A percentile compares a stretch with the other conserved stretches of the same genome.
Evolutionary conservation across 306 rosid species (phyloP).

Genomic region (Macrotyloma uniflorum): DNA sequence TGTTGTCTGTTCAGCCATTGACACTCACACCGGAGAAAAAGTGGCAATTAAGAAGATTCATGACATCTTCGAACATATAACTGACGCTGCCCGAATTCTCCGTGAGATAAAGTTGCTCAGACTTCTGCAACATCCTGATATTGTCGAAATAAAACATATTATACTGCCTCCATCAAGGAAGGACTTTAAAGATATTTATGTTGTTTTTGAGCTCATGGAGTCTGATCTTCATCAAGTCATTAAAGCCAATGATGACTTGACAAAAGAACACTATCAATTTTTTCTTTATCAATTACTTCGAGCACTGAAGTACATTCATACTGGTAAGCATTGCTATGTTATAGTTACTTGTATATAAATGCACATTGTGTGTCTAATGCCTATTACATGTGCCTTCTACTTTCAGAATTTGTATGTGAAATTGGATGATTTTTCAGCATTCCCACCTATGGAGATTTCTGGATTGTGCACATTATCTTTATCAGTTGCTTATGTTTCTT

Average conservation of each 20-base stretch:
- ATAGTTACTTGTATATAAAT: background rate
- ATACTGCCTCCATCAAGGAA: conserved; percentile 93
- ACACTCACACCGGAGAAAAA: conserved; percentile 79
- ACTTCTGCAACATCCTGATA: conserved; percentile 93
- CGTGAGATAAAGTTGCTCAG: conserved; percentile 98
- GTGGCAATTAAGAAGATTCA: conserved; percentile 97
- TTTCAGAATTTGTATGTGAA: background rate
- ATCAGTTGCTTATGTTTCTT: background rate
- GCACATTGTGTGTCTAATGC: conserved; percentile 8
- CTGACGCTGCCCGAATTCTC: conserved; percentile 97
- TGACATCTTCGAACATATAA: conserved; percentile 90
- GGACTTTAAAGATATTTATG: conserved; percentile 93
- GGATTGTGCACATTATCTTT: conserved; percentile 2
- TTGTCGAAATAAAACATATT: conserved; percentile 95
- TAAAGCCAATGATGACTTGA: conserved; percentile 92
- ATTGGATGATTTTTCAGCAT: conserved; percentile 3
- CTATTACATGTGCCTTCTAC: background rate
- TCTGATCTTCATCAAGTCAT: conserved; percentile 99
- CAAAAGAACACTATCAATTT: conserved; percentile 92
- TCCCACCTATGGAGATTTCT: background rate
- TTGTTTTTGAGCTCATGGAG: conserved; percentile 98
- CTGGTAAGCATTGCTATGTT: conserved; percentile 55
- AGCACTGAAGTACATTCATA: conserved; percentile 92
- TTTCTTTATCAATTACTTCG: conserved; percentile 95
- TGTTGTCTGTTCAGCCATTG: conserved; percentile 95